phyloP scores from a whole-genome alignment of 2,329 filamentous ascomycete genomes.

The Nannizzia gypsea region DNA sequence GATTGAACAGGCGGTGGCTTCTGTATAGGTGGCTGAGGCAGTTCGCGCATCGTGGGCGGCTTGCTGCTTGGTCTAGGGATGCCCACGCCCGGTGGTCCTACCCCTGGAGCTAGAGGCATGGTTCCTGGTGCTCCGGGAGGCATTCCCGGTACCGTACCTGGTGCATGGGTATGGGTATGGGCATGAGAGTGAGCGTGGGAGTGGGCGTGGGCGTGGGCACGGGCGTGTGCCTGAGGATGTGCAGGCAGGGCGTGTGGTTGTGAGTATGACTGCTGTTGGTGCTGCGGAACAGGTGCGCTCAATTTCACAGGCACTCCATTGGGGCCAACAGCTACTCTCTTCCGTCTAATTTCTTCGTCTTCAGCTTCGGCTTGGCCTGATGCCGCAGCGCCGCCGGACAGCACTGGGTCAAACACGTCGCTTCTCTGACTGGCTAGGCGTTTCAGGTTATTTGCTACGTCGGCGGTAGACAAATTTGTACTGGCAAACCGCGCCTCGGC shows the following conservation, averaged over 20 bases:
- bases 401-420: slow-evolving; percentile 64
- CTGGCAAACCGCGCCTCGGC: slow-evolving; percentile 72
- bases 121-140: not conserved
- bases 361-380: slow-evolving; percentile 43
- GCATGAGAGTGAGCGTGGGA: not conserved
- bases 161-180: not conserved
- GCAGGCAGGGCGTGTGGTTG: not conserved
- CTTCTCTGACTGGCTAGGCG: slow-evolving; percentile 79
- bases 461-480: slow-evolving; percentile 72
- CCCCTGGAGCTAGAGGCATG: slow-evolving; percentile 26
- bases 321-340: slow-evolving; percentile 50
- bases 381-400: not conserved
- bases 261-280: not conserved
- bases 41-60: slow-evolving; percentile 1
- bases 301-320: slow-evolving; percentile 44
- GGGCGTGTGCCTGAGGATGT: not conserved
- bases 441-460: slow-evolving; percentile 90
- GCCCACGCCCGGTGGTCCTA: slow-evolving; percentile 44
- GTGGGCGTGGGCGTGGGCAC: not conserved
- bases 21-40: slow-evolving; percentile 8
- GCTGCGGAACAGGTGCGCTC: not conserved
- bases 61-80: slow-evolving; percentile 25
- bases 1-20: not conserved
- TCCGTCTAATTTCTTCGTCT: slow-evolving; percentile 62
- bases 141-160: slow-evolving; percentile 6